Percentiles rank a stretch among this genome's conserved stretches.
These are phyloP conservation scores for Boletus bicolor DNA, from an alignment of 768 basidiomycete species.

Conservation along the genomic window DNA sequence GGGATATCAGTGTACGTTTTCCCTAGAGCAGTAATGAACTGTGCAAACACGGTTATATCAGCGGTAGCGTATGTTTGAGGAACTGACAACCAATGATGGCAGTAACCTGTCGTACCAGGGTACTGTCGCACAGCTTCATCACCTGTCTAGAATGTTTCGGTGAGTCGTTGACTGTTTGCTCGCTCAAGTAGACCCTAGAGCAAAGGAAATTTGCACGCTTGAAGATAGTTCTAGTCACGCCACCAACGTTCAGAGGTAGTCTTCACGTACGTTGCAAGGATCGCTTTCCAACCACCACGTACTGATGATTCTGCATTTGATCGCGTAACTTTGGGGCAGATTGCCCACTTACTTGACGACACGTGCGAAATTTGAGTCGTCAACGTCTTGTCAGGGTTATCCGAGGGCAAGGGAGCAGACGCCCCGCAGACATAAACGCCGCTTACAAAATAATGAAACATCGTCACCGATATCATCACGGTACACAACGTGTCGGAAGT, in stretches of 20 bases:
- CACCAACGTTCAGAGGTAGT: neutral
- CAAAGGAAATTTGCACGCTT: conserved; percentile 9
- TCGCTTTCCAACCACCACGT: neutral
- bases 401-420: neutral
- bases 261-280: conserved; percentile 2
- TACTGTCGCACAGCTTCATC: conserved; percentile 6
- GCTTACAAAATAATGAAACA: conserved; percentile 4
- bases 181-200: conserved; percentile 5
- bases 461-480: neutral
- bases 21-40: conserved; percentile 1
- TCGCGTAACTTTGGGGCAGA: neutral
- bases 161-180: neutral
- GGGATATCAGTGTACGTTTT: neutral
- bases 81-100: conserved; percentile 6
- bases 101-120: neutral
- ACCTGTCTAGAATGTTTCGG: neutral
- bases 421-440: neutral
- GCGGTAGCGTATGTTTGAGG: neutral
- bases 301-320: neutral
- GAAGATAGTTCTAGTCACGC: neutral
- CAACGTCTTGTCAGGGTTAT: neutral
- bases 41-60: neutral
- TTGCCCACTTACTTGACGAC: neutral
- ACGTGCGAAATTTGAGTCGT: neutral
- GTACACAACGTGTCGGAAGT: neutral